Conservation (phyloP, 495 filamentous ascomycete species). For the Aspergillus egyptiacus region DNA sequence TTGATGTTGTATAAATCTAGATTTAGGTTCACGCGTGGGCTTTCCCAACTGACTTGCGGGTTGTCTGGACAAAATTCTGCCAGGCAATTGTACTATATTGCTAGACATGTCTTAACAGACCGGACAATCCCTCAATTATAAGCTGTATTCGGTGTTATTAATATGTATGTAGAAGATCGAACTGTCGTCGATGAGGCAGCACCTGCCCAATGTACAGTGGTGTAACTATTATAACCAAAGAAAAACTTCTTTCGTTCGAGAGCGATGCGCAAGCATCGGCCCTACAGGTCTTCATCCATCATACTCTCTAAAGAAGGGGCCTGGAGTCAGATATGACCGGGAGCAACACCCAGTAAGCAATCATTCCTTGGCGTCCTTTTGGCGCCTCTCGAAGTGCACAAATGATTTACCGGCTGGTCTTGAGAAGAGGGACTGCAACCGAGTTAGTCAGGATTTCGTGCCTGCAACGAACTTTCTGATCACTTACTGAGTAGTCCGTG, state of each 20-base stretch:
- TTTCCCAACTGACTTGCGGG: no score
- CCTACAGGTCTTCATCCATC: no score
- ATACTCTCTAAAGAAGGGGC: no score
- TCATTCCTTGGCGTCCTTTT: constrained; percentile 24
- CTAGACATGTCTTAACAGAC: no score
- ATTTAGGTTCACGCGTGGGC: no score
- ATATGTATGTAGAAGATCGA: background rate
- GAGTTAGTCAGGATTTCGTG: constrained; percentile 12
- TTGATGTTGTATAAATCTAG: background rate
- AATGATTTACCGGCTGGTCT: constrained; percentile 40
- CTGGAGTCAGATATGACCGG: no score
- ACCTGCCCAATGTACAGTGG: constrained; percentile 13
- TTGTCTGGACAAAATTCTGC: no score
- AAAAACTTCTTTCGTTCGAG: background rate
- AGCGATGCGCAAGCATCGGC: background rate
- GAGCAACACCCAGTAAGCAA: background rate
- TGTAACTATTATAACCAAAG: background rate
- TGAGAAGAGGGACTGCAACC: constrained; percentile 44
- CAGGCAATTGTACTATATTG: no score
- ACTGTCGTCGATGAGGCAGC: background rate
- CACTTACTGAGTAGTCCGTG: constrained; percentile 46
- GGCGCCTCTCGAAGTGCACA: constrained; percentile 40
- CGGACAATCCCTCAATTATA: constrained; percentile 12
- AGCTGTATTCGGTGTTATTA: constrained; percentile 12
- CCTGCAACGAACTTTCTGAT: background rate